A percentile compares a stretch with the other conserved stretches of the same genome.
Conservation (phyloP, 306 rosid genomes). For the Cercis canadensis region DNA sequence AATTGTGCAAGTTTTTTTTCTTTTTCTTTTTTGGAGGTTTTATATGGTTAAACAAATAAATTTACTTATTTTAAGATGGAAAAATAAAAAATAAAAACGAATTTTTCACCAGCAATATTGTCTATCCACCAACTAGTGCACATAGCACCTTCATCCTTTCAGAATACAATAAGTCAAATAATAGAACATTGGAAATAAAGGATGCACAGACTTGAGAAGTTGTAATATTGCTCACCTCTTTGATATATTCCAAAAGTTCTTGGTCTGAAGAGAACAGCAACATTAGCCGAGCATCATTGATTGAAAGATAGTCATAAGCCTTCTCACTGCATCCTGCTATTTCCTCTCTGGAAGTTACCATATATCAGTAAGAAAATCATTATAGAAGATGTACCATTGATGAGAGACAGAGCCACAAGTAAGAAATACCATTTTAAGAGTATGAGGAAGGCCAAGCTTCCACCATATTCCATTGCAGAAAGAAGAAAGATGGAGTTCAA, state of each 20-base stretch:
- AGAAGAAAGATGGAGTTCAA: not conserved
- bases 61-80: not conserved
- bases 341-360: constrained; percentile 73
- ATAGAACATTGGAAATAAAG: not conserved
- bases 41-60: not conserved
- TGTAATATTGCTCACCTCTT: constrained; percentile 60
- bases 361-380: constrained; percentile 31
- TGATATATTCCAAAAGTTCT: constrained; percentile 69
- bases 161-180: not conserved
- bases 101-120: no score
- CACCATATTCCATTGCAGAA: not conserved
- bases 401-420: no score
- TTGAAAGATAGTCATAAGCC: constrained; percentile 87
- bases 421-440: not conserved
- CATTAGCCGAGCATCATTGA: constrained; percentile 76
- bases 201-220: not conserved
- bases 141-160: no score
- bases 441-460: constrained; percentile 19
- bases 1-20: no score
- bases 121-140: no score
- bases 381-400: not conserved
- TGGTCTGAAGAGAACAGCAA: constrained; percentile 73
- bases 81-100: not conserved
- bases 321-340: constrained; percentile 98
- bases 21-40: not conserved